These are phyloP conservation scores for Flaveria bidentis DNA, from an alignment of 129 eudicot species.

Conservation along the genomic window DNA sequence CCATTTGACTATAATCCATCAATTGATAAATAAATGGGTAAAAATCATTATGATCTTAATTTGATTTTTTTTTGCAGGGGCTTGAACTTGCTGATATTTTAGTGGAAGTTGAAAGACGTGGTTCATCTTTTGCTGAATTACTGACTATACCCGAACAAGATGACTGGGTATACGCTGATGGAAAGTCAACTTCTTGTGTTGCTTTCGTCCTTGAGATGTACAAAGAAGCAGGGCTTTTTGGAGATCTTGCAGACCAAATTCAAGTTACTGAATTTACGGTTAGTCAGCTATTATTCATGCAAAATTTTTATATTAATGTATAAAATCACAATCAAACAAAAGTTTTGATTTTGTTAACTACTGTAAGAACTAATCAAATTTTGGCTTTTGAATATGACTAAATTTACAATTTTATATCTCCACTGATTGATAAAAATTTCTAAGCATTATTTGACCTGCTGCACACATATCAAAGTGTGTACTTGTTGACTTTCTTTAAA, in stretches of 20 bases:
- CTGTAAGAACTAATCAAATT: not conserved
- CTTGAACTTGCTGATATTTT: conserved; percentile 78
- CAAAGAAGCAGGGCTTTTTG: conserved; percentile 95
- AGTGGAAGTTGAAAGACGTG: conserved; percentile 88
- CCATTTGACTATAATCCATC: not conserved
- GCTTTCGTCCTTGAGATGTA: conserved; percentile 88
- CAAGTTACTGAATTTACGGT: conserved; percentile 98
- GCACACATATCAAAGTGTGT: not conserved
- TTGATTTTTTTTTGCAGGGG: conserved; percentile 50
- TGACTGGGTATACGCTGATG: conserved; percentile 86
- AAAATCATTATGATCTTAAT: conserved; percentile 23
- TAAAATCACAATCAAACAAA: not conserved
- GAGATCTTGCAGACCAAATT: conserved; percentile 55
- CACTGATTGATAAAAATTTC: not conserved
- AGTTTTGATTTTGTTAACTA: not conserved
- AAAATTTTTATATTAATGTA: not conserved
- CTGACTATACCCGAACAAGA: conserved; percentile 85
- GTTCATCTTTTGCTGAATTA: conserved; percentile 78
- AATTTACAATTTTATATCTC: not conserved
- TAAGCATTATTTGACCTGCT: not conserved
- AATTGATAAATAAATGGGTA: not conserved
- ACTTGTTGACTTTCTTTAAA: not conserved
- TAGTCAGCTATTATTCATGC: conserved; percentile 35
- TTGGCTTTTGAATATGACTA: not conserved
- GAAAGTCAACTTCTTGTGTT: conserved; percentile 89